phyloP scores from a whole-genome alignment of 306 rosid species.

The Dalbergia cultrata region DNA sequence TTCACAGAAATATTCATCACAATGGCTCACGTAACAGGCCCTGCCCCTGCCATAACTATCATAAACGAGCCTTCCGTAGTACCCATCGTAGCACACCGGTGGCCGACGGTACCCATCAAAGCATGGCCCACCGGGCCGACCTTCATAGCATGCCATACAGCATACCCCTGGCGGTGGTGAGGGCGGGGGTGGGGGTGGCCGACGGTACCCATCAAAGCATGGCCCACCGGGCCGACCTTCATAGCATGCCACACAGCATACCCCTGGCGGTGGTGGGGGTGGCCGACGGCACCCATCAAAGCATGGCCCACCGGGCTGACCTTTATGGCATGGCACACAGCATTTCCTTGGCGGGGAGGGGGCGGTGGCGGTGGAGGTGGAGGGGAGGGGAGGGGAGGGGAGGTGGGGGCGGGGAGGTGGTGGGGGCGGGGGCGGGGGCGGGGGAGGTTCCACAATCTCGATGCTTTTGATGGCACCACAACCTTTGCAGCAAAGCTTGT shows the following conservation, averaged over 20 bases:
- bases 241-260: no score
- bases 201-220: no score
- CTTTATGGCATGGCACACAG: no score
- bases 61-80: slow-evolving; percentile 59
- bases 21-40: slow-evolving; percentile 49
- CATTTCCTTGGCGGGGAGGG: no score
- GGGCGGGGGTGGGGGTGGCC: background rate
- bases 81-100: slow-evolving; percentile 45
- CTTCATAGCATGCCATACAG: slow-evolving; percentile 49
- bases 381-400: slow-evolving; percentile 40
- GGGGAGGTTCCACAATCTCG: slow-evolving; percentile 68
- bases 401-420: background rate
- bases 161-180: slow-evolving; percentile 44
- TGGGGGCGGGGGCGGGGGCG: slow-evolving; percentile 7
- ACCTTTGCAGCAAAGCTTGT: slow-evolving; percentile 67
- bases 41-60: slow-evolving; percentile 68
- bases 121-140: slow-evolving; percentile 59
- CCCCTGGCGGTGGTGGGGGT: background rate
- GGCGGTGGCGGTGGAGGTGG: no score
- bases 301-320: no score
- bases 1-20: slow-evolving; percentile 60
- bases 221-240: no score
- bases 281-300: no score
- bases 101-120: slow-evolving; percentile 44
- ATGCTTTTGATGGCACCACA: slow-evolving; percentile 66